Conservation (phyloP, 1,139 yeast species). For the Blastobotrys petasosporus region DNA sequence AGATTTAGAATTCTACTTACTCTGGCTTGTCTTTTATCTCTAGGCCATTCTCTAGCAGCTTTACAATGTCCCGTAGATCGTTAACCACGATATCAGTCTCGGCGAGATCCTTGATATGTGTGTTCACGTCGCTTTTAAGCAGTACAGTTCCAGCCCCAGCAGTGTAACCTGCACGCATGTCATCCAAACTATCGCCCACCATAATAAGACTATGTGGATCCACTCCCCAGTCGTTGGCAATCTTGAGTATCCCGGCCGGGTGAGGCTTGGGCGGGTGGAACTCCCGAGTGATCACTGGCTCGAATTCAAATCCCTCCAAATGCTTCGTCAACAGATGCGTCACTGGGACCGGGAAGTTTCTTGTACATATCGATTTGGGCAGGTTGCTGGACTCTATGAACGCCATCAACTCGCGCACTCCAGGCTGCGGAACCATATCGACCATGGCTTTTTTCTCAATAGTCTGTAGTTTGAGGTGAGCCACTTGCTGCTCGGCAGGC, state of each 20-base stretch:
- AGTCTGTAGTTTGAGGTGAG: conserved; percentile 41
- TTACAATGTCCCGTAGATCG: conserved; percentile 39
- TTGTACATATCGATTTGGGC: conserved; percentile 52
- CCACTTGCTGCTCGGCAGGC: conserved; percentile 37
- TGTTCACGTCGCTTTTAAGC: conserved; percentile 45
- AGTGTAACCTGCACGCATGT: conserved; percentile 50
- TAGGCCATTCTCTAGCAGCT: conserved; percentile 36
- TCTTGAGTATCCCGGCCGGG: conserved; percentile 53
- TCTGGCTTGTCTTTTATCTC: conserved; percentile 17
- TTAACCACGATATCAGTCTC: conserved; percentile 42
- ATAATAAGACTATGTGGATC: conserved; percentile 45
- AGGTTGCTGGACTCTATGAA: conserved; percentile 20
- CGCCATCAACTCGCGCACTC: conserved; percentile 31
- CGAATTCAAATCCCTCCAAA: conserved; percentile 40
- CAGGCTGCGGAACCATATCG: conserved; percentile 50
- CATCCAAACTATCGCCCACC: conserved; percentile 68
- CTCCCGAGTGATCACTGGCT: conserved; percentile 52
- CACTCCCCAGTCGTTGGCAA: conserved; percentile 43
- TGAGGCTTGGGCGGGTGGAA: conserved; percentile 61
- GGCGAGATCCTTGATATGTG: conserved; percentile 33
- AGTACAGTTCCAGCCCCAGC: conserved; percentile 56
- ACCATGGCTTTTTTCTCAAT: conserved; percentile 56
- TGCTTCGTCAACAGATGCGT: conserved; percentile 42
- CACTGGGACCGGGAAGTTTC: conserved; percentile 52
- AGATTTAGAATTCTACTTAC: neutral